These are phyloP conservation scores for Cyclostephanos tholiformis DNA, from an alignment of 108 stramenopile species.

Conservation along the genomic window DNA sequence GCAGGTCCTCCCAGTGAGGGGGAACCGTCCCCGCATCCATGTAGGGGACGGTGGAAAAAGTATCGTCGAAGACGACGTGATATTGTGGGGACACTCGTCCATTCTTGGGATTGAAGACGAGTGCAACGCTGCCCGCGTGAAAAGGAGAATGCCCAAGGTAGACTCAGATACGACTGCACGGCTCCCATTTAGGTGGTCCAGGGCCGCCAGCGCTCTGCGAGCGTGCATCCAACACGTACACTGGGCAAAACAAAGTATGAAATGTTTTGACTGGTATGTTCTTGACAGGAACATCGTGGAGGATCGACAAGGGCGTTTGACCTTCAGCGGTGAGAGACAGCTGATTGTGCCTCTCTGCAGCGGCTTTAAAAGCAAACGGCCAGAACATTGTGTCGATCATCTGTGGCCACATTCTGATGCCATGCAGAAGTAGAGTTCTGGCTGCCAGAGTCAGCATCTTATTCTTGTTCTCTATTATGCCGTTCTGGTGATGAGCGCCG, in stretches of 20 bases:
- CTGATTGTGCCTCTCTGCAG: constrained; percentile 10
- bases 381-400: constrained; percentile 48
- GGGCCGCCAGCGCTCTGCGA: constrained; percentile 13
- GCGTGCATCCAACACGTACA: constrained; percentile 15
- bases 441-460: constrained; percentile 47
- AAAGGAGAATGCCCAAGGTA: too few species aligned
- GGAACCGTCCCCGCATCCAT: constrained; percentile 8
- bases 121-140: too few species aligned
- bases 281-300: constrained; percentile 23
- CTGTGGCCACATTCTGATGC: constrained; percentile 47
- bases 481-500: constrained; percentile 60
- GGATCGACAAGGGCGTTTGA: background rate
- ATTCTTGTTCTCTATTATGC: constrained; percentile 52
- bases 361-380: constrained; percentile 54
- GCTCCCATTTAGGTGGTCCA: constrained; percentile 36
- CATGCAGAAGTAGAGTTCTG: constrained; percentile 56
- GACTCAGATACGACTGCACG: constrained; percentile 30
- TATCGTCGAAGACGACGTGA: constrained; percentile 37
- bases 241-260: constrained; percentile 20
- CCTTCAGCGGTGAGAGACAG: background rate
- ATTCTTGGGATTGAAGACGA: constrained; percentile 33
- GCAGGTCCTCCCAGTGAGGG: constrained; percentile 7
- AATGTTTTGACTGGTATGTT: constrained; percentile 11
- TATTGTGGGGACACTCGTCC: constrained; percentile 44
- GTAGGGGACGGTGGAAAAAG: constrained; percentile 7